Evolutionary conservation across 2,329 filamentous ascomycete genomes (phyloP).

Genomic region (Cucurbitaria berberidis): DNA sequence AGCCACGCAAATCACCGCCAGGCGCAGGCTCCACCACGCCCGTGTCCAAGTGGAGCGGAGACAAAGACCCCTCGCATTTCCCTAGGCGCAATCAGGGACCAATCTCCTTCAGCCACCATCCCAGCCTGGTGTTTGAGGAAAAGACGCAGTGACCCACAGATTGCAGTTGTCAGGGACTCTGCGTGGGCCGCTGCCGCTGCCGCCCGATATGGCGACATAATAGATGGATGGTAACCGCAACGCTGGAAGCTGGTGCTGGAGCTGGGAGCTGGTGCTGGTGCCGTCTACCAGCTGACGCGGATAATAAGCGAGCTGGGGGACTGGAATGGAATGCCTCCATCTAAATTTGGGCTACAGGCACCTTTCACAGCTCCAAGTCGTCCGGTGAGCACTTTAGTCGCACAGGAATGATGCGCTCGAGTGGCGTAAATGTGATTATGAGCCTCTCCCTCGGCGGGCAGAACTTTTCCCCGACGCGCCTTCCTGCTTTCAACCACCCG

Average conservation of each 20-base stretch:
- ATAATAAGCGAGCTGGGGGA: conserved; percentile 3
- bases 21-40: conserved; percentile 16
- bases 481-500: conserved; percentile 1
- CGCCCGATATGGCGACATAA: conserved; percentile 14
- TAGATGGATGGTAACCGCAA: conserved; percentile 13
- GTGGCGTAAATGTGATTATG: no score
- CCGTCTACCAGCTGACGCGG: conserved; percentile 7
- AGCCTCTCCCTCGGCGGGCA: background rate
- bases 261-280: conserved; percentile 1
- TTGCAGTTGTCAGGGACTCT: conserved; percentile 13
- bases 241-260: conserved; percentile 3
- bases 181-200: conserved; percentile 19
- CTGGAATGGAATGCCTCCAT: background rate
- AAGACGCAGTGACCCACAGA: conserved; percentile 28
- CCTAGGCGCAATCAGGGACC: conserved; percentile 11
- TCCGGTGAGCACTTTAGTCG: conserved; percentile 5
- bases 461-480: conserved; percentile 4
- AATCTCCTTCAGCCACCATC: conserved; percentile 12
- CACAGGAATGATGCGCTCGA: no score
- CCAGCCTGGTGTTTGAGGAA: conserved; percentile 28
- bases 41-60: conserved; percentile 18
- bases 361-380: conserved; percentile 11
- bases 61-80: conserved; percentile 22
- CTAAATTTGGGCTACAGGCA: background rate
- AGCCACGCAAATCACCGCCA: conserved; percentile 16